phyloP scores from a whole-genome alignment of 1,139 yeast species.

The Diutina siamensis region DNA sequence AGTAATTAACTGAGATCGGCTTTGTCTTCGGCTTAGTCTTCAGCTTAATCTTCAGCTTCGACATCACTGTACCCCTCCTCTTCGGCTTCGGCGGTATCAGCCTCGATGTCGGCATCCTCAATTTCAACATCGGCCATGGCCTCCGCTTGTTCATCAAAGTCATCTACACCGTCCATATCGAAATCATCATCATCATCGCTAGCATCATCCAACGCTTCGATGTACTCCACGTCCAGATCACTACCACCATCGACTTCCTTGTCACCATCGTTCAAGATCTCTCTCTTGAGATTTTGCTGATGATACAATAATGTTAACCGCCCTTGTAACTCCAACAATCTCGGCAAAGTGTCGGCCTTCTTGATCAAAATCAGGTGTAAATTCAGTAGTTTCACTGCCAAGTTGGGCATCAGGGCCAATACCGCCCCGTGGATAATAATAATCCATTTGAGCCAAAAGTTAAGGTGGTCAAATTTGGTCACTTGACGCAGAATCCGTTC shows the following conservation, averaged over 20 bases:
- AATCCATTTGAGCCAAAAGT: constrained; percentile 90
- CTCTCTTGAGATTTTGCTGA: constrained; percentile 57
- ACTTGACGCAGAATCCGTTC: constrained; percentile 66
- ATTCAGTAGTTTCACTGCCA: constrained; percentile 56
- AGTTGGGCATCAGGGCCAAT: constrained; percentile 57
- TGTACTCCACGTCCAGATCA: constrained; percentile 26
- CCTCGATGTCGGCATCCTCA: constrained; percentile 12
- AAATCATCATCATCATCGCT: constrained; percentile 8
- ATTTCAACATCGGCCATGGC: constrained; percentile 13
- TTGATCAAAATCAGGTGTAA: constrained; percentile 67
- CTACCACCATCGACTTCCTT: constrained; percentile 12
- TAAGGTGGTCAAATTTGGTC: constrained; percentile 59
- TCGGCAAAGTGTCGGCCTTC: constrained; percentile 67
- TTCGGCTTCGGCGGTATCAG: constrained; percentile 14
- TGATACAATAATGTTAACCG: constrained; percentile 62
- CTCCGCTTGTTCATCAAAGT: constrained; percentile 14
- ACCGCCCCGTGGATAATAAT: constrained; percentile 83
- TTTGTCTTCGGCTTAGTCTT: no score
- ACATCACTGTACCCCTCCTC: constrained; percentile 19
- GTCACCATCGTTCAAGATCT: constrained; percentile 21
- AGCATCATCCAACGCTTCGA: constrained; percentile 32
- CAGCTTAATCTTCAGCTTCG: constrained; percentile 24
- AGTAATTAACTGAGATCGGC: no score
- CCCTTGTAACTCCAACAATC: constrained; percentile 74
- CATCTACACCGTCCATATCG: constrained; percentile 13